Base-by-base conservation (phyloP, 2,329 filamentous ascomycete genomes). In the Harringtonia aguacate region DNA sequence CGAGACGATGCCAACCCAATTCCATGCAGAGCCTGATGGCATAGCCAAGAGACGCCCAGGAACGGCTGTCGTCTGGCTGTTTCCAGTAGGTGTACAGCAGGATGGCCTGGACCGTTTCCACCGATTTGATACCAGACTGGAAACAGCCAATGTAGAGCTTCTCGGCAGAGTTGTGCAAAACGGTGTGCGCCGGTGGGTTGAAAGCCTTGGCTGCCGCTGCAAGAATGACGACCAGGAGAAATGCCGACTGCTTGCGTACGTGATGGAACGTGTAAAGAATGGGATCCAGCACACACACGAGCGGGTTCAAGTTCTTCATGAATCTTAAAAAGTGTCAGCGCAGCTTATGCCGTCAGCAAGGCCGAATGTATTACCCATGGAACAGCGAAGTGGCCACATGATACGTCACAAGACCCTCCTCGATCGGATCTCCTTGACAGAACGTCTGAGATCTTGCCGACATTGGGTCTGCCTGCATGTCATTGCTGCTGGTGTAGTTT, bases 21-120 rank as follows among this genome's bases (percentile, higher is more conserved):
- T 41, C 39, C 39, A 41, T 62, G 42, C 60, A 59, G 52, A 65
- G 61, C 8, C 64, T 53, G 31, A 67, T 65, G 0, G 59, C 61
- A 43, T 65, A 65, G 3, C 64, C 64, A 8, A 66, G 51, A 2
- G 60, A 53, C 17, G 61, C 53, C 62, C 64, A 67, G 4, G 59
- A 61, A 14, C 64, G 55, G 8, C 57, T 62, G 45, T 67, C 64
- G 9, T 62, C 58, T 4, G 62, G 61, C 33, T 66, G 61, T 50
- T 67, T 67, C 62, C 63, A 67, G 47, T 66, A 65, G 1, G 63
- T 66, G 8, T 62, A 44, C 8, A 63, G 50, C 17, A 63, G 51
- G 12, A 65, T 60, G 1, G 58, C 63, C 46, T 67, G 64, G 2
- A 61, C 60, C 8, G 57, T 58, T 41, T 66, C 64, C 2, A 55